Conservation (phyloP, 345 rosid species). For the Cardamine resedifolia region DNA sequence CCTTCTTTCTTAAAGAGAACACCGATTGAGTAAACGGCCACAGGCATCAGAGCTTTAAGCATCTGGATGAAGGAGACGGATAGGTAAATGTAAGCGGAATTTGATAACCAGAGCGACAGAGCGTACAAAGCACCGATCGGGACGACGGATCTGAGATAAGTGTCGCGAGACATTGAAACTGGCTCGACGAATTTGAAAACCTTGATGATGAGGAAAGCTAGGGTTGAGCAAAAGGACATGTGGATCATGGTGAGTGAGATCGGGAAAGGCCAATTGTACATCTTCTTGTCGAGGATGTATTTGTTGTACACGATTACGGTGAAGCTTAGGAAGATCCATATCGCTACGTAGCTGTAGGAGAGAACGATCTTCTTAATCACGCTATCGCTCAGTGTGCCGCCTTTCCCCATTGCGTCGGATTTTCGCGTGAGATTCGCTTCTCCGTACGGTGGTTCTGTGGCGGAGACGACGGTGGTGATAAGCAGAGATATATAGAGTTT, state of each 20-base stretch:
- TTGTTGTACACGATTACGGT: conserved; percentile 98
- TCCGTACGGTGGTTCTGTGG: neutral
- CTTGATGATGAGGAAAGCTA: conserved; percentile 84
- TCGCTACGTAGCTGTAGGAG: conserved; percentile 86
- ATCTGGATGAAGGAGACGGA: conserved; percentile 96
- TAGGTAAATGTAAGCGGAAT: conserved; percentile 90
- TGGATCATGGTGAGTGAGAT: conserved; percentile 98
- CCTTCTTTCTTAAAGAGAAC: conserved; percentile 62
- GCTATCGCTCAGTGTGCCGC: conserved; percentile 78
- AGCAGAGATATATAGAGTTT: neutral
- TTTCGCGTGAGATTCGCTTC: neutral
- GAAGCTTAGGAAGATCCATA: conserved; percentile 98
- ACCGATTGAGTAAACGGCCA: conserved; percentile 92
- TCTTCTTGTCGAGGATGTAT: conserved; percentile 96
- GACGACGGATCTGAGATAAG: conserved; percentile 79
- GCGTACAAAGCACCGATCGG: conserved; percentile 95
- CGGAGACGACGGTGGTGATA: conserved; percentile 22
- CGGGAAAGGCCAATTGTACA: conserved; percentile 98
- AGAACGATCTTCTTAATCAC: conserved; percentile 83
- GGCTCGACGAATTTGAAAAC: conserved; percentile 94
- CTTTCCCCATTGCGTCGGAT: conserved; percentile 63
- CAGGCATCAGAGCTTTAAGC: conserved; percentile 97
- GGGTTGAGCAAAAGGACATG: conserved; percentile 89
- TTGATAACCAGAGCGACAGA: conserved; percentile 89
- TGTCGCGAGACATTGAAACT: conserved; percentile 76